A percentile compares a stretch with the other conserved stretches of the same genome.
These are phyloP conservation scores for Leccinum variicolor DNA, from an alignment of 768 basidiomycete genomes.

Conservation along the genomic window DNA sequence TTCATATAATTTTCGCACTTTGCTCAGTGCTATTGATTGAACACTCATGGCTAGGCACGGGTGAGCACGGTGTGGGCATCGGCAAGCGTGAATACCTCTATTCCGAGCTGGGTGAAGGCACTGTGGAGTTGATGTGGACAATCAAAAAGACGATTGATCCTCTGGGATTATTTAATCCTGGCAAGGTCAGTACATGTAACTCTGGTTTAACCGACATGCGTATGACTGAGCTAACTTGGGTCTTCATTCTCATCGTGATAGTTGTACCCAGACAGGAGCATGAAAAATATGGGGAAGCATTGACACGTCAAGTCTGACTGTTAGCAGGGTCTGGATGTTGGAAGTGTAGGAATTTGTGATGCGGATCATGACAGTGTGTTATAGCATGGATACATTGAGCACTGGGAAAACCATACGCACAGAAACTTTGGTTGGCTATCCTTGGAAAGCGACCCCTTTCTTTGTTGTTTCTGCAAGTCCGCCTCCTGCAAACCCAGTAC, in stretches of 20 bases:
- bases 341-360: not conserved
- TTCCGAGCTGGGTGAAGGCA: constrained; percentile 78
- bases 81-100: constrained; percentile 82
- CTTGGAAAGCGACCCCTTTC: constrained; percentile 83
- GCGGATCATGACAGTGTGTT: not conserved
- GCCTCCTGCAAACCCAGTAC: constrained; percentile 94
- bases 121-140: constrained; percentile 79
- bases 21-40: not conserved
- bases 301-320: not conserved
- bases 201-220: not conserved
- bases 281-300: constrained; percentile 11
- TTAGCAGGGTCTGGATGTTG: not conserved
- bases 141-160: constrained; percentile 79
- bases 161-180: constrained; percentile 75
- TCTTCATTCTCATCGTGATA: not conserved
- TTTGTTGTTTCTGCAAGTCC: constrained; percentile 87
- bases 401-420: constrained; percentile 1
- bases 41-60: constrained; percentile 46
- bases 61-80: constrained; percentile 86
- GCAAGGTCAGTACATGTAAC: constrained; percentile 56
- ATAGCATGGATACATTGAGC: not conserved
- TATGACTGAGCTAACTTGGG: not conserved
- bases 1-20: not conserved
- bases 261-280: constrained; percentile 23
- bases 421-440: constrained; percentile 36